A percentile compares a stretch with the other conserved stretches of the same genome.
Evolutionary conservation across 2,329 filamentous ascomycete genomes (phyloP).

Genomic region (Colletotrichum lindemuthianum): DNA sequence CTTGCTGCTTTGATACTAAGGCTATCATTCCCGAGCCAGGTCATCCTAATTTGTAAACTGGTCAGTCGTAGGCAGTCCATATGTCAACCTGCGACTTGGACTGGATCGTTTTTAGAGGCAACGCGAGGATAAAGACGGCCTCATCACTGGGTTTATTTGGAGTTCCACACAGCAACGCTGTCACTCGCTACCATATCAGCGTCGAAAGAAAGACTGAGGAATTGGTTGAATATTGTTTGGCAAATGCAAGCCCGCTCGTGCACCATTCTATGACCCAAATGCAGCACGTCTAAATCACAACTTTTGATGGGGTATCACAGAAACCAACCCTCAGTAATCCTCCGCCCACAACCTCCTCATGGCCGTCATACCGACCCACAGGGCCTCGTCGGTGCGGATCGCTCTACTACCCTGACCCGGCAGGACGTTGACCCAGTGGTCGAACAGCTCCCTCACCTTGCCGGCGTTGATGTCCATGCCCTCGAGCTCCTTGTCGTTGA

Average conservation of each 20-base stretch:
- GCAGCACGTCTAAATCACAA: not conserved
- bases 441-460: slow-evolving; percentile 76
- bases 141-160: too few species aligned
- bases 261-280: not conserved
- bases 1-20: too few species aligned
- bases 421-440: slow-evolving; percentile 84
- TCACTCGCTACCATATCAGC: too few species aligned
- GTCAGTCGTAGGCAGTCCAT: too few species aligned
- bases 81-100: too few species aligned
- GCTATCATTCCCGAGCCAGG: too few species aligned
- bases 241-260: not conserved
- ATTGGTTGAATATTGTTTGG: too few species aligned
- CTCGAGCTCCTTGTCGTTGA: slow-evolving; percentile 65
- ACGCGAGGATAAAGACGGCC: too few species aligned
- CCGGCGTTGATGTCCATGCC: slow-evolving; percentile 69
- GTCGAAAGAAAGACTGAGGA: too few species aligned
- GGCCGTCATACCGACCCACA: slow-evolving; percentile 79
- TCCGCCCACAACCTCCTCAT: slow-evolving; percentile 68
- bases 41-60: too few species aligned
- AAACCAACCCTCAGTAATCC: slow-evolving; percentile 33
- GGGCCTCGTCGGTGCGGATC: slow-evolving; percentile 85
- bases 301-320: slow-evolving; percentile 34
- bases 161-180: too few species aligned
- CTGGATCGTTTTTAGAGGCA: too few species aligned
- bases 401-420: slow-evolving; percentile 84